These are phyloP conservation scores for Astragalus membranaceus DNA, from an alignment of 306 rosid species.

Conservation along the genomic window DNA sequence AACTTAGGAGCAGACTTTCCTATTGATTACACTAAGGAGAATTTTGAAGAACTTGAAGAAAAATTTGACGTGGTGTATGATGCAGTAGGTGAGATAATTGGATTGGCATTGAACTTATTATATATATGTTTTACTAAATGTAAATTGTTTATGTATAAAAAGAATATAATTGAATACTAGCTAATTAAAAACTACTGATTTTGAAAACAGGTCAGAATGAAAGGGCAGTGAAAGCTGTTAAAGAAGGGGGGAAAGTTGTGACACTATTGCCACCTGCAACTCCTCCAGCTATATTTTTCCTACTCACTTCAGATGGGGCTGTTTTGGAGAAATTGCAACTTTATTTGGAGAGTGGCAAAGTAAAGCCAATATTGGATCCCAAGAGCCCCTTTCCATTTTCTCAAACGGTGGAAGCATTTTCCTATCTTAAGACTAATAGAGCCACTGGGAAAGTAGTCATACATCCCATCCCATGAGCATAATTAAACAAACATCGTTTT, in stretches of 20 bases:
- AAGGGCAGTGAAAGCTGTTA: constrained; percentile 42
- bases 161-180: background rate
- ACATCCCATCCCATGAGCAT: constrained; percentile 44
- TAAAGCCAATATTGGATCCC: constrained; percentile 63
- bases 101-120: background rate
- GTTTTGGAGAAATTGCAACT: constrained; percentile 47
- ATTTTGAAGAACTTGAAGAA: constrained; percentile 46
- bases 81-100: constrained; percentile 44
- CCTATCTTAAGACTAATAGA: constrained; percentile 44
- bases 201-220: constrained; percentile 33
- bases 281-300: constrained; percentile 26
- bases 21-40: constrained; percentile 58
- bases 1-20: constrained; percentile 57
- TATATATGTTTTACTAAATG: background rate
- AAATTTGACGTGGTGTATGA: constrained; percentile 67
- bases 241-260: constrained; percentile 52
- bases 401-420: constrained; percentile 46
- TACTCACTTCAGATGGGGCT: constrained; percentile 39
- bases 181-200: background rate
- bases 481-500: background rate
- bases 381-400: constrained; percentile 61
- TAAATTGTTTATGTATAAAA: too few relatives aligned
- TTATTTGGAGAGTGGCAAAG: constrained; percentile 59
- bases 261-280: constrained; percentile 24
- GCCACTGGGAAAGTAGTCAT: constrained; percentile 60